Base-by-base conservation (phyloP, 2,329 filamentous ascomycete genomes). In the Alternaria brassicicola region DNA sequence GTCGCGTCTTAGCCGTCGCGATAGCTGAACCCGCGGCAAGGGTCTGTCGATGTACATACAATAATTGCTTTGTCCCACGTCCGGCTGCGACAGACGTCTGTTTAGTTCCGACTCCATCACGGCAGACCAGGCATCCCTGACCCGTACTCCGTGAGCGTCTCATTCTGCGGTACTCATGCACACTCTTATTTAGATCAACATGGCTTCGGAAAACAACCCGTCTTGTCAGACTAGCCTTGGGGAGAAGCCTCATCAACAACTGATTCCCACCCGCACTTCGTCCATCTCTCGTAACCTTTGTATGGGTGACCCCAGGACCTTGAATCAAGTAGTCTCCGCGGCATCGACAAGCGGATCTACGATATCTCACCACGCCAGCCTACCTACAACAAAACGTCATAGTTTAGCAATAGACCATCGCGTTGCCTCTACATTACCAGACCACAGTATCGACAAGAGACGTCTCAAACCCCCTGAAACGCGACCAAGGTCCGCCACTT, bases 11-110 rank as follows among this genome's bases (percentile, higher is more conserved):
- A 45, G 57, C 60, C 57, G 59, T 57, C 62, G 63, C 49, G 57
- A 61, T 58, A 70, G 67, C 68, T 70, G 67, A 69, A 65, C 63
- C 19, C 25, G 45, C 51, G 26, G 50, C 55, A 45, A 39, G 55
- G 45, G 39, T 31, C 25, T 50, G 19, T 25, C 12, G 45, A 50
- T 31, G 21, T 51, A 57, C 52, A 58, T 45, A 47, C 43, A 47
- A 47, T 47, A 45, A 38, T 42, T 49, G 55, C 55, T 23, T 43
- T 46, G 65, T 73, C 61, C 65, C 65, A 67, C 68, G 31, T 56
- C 45, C 62, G 52, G 59, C 52, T 43, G 39, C 42, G 30, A 47
- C 43, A n/a, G 48, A 57, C 28, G 47, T 57, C 36, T 58, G 23
- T 38, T 55, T 45, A 49, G 42, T 63, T 48, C 49, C 43, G 54